phyloP scores from a whole-genome alignment of 2,329 filamentous ascomycete genomes.

The Emmonsiellopsis sp. region DNA sequence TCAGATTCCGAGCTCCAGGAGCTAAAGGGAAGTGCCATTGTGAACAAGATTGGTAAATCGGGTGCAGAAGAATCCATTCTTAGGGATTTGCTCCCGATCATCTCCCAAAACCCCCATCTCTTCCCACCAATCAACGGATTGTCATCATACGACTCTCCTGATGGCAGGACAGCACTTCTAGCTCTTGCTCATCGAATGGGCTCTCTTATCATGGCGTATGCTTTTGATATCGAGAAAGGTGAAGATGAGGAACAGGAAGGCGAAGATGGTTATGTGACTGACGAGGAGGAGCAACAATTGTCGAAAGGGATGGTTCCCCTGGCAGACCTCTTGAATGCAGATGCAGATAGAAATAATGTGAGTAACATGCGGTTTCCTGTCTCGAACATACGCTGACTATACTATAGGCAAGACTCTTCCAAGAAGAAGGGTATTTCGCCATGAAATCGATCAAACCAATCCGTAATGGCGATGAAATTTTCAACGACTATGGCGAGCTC shows the following conservation, averaged over 20 bases:
- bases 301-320: slow-evolving; percentile 82
- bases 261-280: slow-evolving; percentile 45
- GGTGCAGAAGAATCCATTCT: slow-evolving; percentile 63
- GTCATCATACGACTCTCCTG: slow-evolving; percentile 31
- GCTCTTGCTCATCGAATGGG: slow-evolving; percentile 68
- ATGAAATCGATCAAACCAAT: slow-evolving; percentile 66
- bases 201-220: slow-evolving; percentile 85
- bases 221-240: slow-evolving; percentile 64
- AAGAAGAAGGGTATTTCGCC: slow-evolving; percentile 52
- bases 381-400: neutral
- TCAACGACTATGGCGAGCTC: slow-evolving; percentile 83
- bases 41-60: slow-evolving; percentile 65
- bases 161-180: slow-evolving; percentile 41
- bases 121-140: slow-evolving; percentile 34
- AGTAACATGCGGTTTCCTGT: slow-evolving; percentile 15
- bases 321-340: slow-evolving; percentile 82
- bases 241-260: slow-evolving; percentile 51
- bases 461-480: slow-evolving; percentile 62
- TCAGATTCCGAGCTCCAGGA: slow-evolving; percentile 56
- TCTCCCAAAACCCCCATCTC: slow-evolving; percentile 30
- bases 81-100: slow-evolving; percentile 46
- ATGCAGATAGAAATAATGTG: slow-evolving; percentile 73
- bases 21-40: slow-evolving; percentile 69
- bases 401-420: slow-evolving; percentile 48
- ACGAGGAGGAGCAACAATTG: slow-evolving; percentile 53